Conservation (phyloP, 176 grass and related monocot genomes). For the Leersia perrieri region DNA sequence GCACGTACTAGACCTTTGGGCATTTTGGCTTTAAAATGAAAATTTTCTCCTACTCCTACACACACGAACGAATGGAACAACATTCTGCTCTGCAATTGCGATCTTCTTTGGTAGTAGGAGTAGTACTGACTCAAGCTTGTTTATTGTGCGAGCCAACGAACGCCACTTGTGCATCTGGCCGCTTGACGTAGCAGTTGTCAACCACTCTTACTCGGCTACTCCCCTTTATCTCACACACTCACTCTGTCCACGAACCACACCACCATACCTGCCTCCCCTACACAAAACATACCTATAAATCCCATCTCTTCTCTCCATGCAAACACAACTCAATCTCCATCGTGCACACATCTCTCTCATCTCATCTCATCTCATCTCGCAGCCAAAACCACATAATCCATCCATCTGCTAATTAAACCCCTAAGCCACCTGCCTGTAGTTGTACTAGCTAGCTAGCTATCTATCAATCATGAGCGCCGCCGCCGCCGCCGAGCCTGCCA, state of each 20-base stretch:
- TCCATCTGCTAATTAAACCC: not conserved
- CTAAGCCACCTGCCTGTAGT: not conserved
- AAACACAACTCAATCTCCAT: no score
- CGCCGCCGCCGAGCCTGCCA: slow-evolving; percentile 59
- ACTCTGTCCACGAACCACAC: slow-evolving; percentile 20
- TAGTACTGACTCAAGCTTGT: not conserved
- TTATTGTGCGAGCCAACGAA: not conserved
- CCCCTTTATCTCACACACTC: not conserved
- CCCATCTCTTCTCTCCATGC: not conserved
- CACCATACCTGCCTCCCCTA: not conserved
- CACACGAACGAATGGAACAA: not conserved
- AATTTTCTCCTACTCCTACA: no score
- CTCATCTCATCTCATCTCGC: not conserved
- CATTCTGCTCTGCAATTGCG: not conserved
- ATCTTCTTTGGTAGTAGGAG: not conserved
- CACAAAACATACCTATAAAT: not conserved
- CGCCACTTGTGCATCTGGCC: not conserved
- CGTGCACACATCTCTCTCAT: not conserved
- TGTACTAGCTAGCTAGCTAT: not conserved
- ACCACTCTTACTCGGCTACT: slow-evolving; percentile 4
- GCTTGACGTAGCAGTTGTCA: slow-evolving; percentile 33
- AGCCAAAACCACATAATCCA: not conserved
- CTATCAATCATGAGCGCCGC: slow-evolving; percentile 56
- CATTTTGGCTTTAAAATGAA: no score
- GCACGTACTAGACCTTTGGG: no score